Conservation (phyloP, 495 filamentous ascomycete species). For the Tuber indicum region DNA sequence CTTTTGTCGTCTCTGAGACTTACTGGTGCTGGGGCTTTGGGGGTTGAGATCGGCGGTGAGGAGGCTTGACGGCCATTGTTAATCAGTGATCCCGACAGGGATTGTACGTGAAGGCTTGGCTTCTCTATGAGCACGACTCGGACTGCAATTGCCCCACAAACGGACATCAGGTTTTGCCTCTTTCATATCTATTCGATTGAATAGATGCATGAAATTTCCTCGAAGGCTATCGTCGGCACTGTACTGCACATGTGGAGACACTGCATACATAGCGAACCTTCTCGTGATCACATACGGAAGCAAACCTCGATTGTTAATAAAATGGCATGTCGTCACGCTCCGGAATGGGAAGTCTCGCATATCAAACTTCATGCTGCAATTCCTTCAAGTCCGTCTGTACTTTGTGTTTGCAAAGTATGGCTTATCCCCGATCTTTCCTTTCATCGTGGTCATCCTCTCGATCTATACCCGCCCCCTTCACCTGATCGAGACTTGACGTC, state of each 20-base stretch:
- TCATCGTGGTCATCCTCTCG: slow-evolving; percentile 31
- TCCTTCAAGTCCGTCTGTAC: slow-evolving; percentile 29
- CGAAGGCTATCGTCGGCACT: slow-evolving; percentile 41
- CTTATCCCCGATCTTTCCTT: slow-evolving; percentile 19
- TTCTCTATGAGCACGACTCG: slow-evolving; percentile 36
- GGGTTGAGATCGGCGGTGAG: slow-evolving; percentile 22
- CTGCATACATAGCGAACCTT: slow-evolving; percentile 40
- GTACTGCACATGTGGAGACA: slow-evolving; percentile 35
- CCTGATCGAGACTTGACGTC: slow-evolving; percentile 29
- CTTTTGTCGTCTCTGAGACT: slow-evolving; percentile 17
- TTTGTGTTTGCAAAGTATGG: slow-evolving; percentile 12
- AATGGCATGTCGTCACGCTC: slow-evolving; percentile 40
- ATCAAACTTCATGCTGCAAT: slow-evolving; percentile 47
- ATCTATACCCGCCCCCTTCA: slow-evolving; percentile 39
- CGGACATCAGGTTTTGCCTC: slow-evolving; percentile 39
- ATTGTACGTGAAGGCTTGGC: slow-evolving; percentile 32
- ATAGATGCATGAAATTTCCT: slow-evolving; percentile 12
- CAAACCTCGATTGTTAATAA: slow-evolving; percentile 32
- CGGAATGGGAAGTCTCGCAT: slow-evolving; percentile 30
- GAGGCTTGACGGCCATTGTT: slow-evolving; percentile 35
- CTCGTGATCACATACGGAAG: slow-evolving; percentile 39
- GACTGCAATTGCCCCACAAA: slow-evolving; percentile 28
- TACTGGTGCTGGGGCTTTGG: slow-evolving; percentile 40
- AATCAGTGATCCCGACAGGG: slow-evolving; percentile 26
- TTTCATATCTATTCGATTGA: slow-evolving; percentile 6